Evolutionary conservation across 495 filamentous ascomycete genomes (phyloP), one percentile per base, ranked within the genome.

Genomic region (Astrothelium subdiscretum): DNA sequence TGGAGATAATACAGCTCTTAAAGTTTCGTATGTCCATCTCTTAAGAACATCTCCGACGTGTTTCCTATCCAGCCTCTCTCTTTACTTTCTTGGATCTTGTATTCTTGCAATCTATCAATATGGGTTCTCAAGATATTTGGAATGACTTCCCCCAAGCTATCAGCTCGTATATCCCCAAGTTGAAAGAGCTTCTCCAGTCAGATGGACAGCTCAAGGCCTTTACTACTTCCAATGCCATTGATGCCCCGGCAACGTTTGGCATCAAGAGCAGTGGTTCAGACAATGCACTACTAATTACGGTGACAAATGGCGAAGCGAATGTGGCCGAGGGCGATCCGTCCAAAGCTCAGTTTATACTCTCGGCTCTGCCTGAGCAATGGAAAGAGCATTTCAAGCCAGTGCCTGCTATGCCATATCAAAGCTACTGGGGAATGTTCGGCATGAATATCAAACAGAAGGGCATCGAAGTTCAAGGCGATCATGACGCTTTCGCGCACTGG

Each of bases 351-450:
- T 73, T 72, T 64, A 67, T 58, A 12, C 63, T 71, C 13, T 69
- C 68, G 18, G 73, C 72, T 20, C 62, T 69, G 11, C 67, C 72
- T 18, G 65, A 75, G 48, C 70, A 75, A 67, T 75, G 73, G 73
- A 42, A 70, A 51, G 68, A 72, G 57, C 71, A 72, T 63, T 75
- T 75, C 69, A 69, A 71, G 58, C 64, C 58, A 6, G 65, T 69
- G 15, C 73, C 73, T 20, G 67, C 62, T 11, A 58, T 64, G 40
- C 71, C 71, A 42, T 74, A 74, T 32, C 73, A 75, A 62, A 70
- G 67, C 29, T 75, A 72, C 64, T 74, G 73, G 72, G 72, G 71
- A 27, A 75, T 75, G 70, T 67, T 72, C 32, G 68, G 73, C 3
- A 74, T 75, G 66, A 73, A 74, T 57, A 73, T 72, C 59, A 70